Evolutionary conservation across 805 yeast species (phyloP).

Genomic region (Starmera amethionina): DNA sequence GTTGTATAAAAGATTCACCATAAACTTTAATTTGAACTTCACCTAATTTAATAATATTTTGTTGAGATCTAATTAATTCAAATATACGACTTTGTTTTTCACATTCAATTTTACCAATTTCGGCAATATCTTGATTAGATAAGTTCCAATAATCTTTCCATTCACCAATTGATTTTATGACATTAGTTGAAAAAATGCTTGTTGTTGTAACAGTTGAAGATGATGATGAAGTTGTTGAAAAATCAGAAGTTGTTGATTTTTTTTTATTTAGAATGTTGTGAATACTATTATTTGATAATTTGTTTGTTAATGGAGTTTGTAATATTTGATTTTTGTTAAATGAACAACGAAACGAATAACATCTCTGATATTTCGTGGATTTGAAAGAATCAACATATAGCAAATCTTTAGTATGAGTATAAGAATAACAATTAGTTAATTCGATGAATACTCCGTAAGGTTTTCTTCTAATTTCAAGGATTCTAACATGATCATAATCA

Average conservation of each 20-base stretch:
- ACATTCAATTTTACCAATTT: conserved; percentile 41
- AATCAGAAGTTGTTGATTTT: too few species aligned
- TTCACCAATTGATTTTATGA: conserved; percentile 21
- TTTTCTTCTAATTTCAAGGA: conserved; percentile 20
- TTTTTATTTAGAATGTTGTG: conserved; percentile 3
- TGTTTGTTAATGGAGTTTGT: too few species aligned
- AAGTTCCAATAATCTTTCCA: conserved; percentile 65
- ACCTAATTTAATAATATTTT: conserved; percentile 58
- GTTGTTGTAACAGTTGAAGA: conserved; percentile 10
- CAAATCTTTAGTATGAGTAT: conserved; percentile 13
- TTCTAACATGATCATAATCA: conserved; percentile 17
- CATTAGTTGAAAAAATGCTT: conserved; percentile 3
- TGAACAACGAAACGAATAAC: conserved; percentile 27
- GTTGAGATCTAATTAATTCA: conserved; percentile 65
- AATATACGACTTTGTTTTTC: conserved; percentile 66
- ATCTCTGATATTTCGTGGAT: conserved; percentile 1
- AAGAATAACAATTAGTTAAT: conserved; percentile 37
- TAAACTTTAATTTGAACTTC: conserved; percentile 51
- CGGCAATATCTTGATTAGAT: conserved; percentile 41
- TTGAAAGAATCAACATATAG: too few species aligned
- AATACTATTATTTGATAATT: too few species aligned
- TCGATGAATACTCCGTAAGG: conserved; percentile 33
- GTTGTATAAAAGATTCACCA: conserved; percentile 32
- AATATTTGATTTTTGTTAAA: conserved; percentile 9
- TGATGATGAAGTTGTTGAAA: conserved; percentile 6